Percentiles rank a stretch among this genome's conserved stretches.
Conservation (phyloP, 2,329 filamentous ascomycete genomes). For the Aspergillus bombycis region DNA sequence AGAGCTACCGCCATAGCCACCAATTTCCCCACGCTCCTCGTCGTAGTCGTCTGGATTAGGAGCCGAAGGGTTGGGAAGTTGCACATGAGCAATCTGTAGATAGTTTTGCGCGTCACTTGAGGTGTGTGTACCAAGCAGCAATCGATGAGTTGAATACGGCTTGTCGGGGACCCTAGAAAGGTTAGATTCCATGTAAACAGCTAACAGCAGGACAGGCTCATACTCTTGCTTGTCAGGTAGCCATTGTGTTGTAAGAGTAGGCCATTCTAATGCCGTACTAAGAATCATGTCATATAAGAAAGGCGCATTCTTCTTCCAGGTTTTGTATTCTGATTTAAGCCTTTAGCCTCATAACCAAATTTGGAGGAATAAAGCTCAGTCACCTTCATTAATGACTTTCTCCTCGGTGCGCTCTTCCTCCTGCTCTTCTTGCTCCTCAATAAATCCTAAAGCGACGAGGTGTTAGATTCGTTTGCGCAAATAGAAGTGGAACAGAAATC, state of each 20-base stretch:
- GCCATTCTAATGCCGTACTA: conserved; percentile 94
- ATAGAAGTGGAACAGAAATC: conserved; percentile 18
- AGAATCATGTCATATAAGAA: conserved; percentile 99
- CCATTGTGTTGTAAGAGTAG: conserved; percentile 96
- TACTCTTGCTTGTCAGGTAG: conserved; percentile 88
- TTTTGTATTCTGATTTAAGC: conserved; percentile 80
- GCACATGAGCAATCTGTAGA: conserved; percentile 90
- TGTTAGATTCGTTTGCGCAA: conserved; percentile 24
- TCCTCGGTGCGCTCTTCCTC: conserved; percentile 78
- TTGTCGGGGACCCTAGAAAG: conserved; percentile 70
- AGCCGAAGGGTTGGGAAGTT: conserved; percentile 77
- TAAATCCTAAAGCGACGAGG: conserved; percentile 28
- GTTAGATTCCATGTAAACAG: conserved; percentile 4
- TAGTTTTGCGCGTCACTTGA: conserved; percentile 85
- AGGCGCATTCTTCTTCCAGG: conserved; percentile 99
- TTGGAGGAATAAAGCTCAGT: not conserved
- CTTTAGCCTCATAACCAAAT: not conserved
- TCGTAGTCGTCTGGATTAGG: conserved; percentile 84
- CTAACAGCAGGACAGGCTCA: conserved; percentile 23
- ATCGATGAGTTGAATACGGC: conserved; percentile 82
- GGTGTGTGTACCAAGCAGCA: conserved; percentile 93
- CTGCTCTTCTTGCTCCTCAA: conserved; percentile 51
- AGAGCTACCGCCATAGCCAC: conserved; percentile 76
- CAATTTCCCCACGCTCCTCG: conserved; percentile 88
- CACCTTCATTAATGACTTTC: conserved; percentile 92